A percentile compares a stretch with the other conserved stretches of the same genome.
These are phyloP conservation scores for Tetrahymena borealis DNA, from an alignment of 73 alveolate genomes.

Conservation along the genomic window DNA sequence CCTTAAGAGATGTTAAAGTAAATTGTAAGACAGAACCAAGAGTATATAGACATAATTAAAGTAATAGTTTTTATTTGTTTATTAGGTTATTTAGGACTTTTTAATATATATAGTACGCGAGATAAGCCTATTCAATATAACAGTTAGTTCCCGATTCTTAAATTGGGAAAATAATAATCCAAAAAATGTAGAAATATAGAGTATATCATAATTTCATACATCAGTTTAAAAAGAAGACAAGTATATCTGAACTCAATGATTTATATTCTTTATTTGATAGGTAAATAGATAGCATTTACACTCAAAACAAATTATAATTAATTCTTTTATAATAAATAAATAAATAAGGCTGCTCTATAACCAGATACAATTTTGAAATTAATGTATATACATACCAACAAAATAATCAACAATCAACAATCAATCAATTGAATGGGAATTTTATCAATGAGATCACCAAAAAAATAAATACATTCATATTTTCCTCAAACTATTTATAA, in stretches of 20 bases:
- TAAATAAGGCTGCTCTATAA: background rate
- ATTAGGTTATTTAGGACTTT: background rate
- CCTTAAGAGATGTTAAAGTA: background rate
- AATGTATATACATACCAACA: background rate
- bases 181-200: background rate
- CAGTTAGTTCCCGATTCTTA: background rate
- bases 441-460: too few species aligned
- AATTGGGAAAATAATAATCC: background rate
- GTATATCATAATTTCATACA: background rate
- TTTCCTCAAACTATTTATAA: too few species aligned
- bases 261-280: background rate
- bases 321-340: background rate
- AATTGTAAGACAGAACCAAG: background rate
- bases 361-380: background rate
- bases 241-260: background rate
- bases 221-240: background rate
- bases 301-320: background rate
- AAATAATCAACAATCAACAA: too few species aligned
- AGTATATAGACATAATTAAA: background rate
- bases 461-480: too few species aligned
- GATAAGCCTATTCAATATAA: background rate
- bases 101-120: background rate
- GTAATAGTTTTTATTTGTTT: background rate
- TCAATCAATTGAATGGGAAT: too few species aligned
- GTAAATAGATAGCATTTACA: background rate